Conservation (phyloP, 345 rosid species). For the Combretum micranthum region DNA sequence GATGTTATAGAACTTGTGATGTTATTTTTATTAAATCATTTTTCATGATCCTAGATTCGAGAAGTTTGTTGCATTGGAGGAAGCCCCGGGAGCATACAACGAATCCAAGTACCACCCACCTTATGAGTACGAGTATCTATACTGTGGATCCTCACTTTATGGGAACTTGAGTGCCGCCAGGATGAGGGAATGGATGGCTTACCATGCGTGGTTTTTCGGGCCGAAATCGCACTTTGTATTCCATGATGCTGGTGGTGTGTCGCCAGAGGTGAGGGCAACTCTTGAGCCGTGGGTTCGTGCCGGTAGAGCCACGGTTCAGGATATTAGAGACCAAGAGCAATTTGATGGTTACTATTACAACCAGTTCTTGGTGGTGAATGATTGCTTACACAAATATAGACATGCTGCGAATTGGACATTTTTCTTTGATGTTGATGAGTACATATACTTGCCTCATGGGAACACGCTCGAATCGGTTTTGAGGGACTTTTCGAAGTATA, state of each 20-base stretch:
- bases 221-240: slow-evolving; percentile 76
- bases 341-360: slow-evolving; percentile 83
- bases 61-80: slow-evolving; percentile 50
- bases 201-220: slow-evolving; percentile 87
- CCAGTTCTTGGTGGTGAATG: slow-evolving; percentile 82
- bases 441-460: slow-evolving; percentile 53
- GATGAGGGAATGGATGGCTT: slow-evolving; percentile 88
- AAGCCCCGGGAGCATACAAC: slow-evolving; percentile 49
- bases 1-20: too few relatives aligned
- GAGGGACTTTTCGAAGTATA: slow-evolving; percentile 40
- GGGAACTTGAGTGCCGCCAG: slow-evolving; percentile 64
- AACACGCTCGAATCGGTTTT: slow-evolving; percentile 51
- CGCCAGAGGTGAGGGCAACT: slow-evolving; percentile 46
- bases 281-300: slow-evolving; percentile 72
- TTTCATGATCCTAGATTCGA: slow-evolving; percentile 15
- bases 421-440: slow-evolving; percentile 88
- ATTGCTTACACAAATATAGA: slow-evolving; percentile 65
- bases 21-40: too few relatives aligned
- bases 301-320: slow-evolving; percentile 75
- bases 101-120: slow-evolving; percentile 45
- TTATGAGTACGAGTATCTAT: slow-evolving; percentile 59
- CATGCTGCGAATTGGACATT: slow-evolving; percentile 76
- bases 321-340: slow-evolving; percentile 50
- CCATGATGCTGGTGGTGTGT: slow-evolving; percentile 83
- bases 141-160: slow-evolving; percentile 79